These are phyloP conservation scores for Athelia sp. DNA, from an alignment of 1,284 basidiomycete species.

Conservation along the genomic window DNA sequence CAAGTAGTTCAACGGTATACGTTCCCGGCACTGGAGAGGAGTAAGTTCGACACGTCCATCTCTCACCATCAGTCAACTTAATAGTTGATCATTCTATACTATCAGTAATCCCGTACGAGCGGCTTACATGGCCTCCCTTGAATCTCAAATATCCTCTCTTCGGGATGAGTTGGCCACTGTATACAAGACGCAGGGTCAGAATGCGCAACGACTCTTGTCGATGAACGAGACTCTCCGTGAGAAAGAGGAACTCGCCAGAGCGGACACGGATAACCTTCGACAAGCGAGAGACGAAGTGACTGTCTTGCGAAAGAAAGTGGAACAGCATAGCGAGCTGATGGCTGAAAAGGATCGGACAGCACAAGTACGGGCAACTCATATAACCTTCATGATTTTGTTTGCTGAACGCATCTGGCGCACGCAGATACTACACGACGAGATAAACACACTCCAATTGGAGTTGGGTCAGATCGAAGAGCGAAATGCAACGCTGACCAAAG, in stretches of 20 bases:
- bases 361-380: constrained; percentile 51
- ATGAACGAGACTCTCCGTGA: constrained; percentile 94
- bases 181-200: constrained; percentile 96
- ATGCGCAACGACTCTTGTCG: constrained; percentile 85
- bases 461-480: constrained; percentile 85
- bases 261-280: constrained; percentile 73
- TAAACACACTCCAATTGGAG: constrained; percentile 86
- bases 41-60: constrained; percentile 35
- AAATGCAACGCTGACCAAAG: constrained; percentile 80
- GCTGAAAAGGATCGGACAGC: constrained; percentile 85
- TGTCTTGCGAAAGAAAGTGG: constrained; percentile 68
- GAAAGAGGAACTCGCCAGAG: constrained; percentile 77
- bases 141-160: constrained; percentile 87
- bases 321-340: constrained; percentile 83
- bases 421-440: constrained; percentile 92
- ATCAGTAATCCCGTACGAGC: constrained; percentile 75
- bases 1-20: constrained; percentile 57
- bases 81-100: constrained; percentile 8
- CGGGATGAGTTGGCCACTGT: constrained; percentile 89
- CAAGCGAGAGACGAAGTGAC: constrained; percentile 70
- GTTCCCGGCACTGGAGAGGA: constrained; percentile 69
- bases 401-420: not conserved
- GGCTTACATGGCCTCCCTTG: constrained; percentile 87
- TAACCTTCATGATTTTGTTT: not conserved
- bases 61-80: constrained; percentile 12